phyloP scores from a whole-genome alignment of 1,139 yeast species.

The Blastobotrys petasosporus region DNA sequence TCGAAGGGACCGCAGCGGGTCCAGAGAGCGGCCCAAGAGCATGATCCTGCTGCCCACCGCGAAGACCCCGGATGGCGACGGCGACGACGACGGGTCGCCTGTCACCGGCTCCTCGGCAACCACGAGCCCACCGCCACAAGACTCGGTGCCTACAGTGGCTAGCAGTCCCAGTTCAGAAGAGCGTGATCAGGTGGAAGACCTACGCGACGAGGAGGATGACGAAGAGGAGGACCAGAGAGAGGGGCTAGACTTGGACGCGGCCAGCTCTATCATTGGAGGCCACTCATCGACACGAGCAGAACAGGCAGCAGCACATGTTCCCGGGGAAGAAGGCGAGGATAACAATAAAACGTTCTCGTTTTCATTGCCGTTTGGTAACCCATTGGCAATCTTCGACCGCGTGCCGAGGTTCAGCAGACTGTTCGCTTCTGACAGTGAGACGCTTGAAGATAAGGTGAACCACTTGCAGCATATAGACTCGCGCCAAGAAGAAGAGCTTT shows the following conservation, averaged over 20 bases:
- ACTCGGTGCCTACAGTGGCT: neutral
- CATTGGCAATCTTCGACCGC: conserved; percentile 24
- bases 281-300: conserved; percentile 9
- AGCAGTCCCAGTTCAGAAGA: neutral
- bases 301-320: neutral
- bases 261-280: conserved; percentile 31
- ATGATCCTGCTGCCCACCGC: neutral
- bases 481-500: conserved; percentile 51
- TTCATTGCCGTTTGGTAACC: conserved; percentile 30
- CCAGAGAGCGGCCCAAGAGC: neutral
- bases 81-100: neutral
- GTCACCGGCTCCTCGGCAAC: neutral
- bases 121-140: neutral
- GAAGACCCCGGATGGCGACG: neutral
- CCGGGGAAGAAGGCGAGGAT: conserved; percentile 5
- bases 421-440: conserved; percentile 9
- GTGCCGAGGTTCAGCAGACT: conserved; percentile 14
- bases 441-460: conserved; percentile 13
- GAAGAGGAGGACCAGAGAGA: conserved; percentile 13
- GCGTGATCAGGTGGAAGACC: neutral
- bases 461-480: conserved; percentile 20
- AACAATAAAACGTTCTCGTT: conserved; percentile 27
- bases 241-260: conserved; percentile 21
- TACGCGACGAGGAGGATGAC: conserved; percentile 10
- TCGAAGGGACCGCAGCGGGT: neutral